Percentiles rank a stretch among this genome's conserved stretches.
Conservation (phyloP, 2,329 filamentous ascomycete genomes). For the Calcarisporium arbuscula region DNA sequence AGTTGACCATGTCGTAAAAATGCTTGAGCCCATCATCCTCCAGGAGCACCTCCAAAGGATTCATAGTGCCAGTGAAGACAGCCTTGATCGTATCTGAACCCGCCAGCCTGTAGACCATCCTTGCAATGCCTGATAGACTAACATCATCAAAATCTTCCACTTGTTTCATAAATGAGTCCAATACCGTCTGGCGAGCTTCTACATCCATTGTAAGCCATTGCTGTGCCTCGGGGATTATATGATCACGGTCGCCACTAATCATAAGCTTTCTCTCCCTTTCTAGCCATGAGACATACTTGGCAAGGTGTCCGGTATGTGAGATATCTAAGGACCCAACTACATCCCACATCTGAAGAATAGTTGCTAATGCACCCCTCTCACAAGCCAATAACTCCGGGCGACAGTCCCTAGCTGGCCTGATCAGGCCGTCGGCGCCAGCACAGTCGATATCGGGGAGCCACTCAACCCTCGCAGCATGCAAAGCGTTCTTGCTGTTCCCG, state of each 20-base stretch:
- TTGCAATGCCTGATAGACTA: neutral
- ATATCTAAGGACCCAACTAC: neutral
- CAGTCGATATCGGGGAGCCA: conserved; percentile 6
- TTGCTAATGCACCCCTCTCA: neutral
- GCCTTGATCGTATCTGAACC: neutral
- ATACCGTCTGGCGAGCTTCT: neutral
- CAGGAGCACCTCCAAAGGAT: neutral
- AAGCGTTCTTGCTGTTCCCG: neutral
- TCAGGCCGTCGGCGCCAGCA: conserved; percentile 1
- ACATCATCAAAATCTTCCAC: too few species aligned
- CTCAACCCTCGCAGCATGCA: conserved; percentile 1
- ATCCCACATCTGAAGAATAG: conserved; percentile 3
- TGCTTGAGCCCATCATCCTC: neutral
- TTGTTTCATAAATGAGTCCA: too few species aligned
- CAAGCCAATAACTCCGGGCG: neutral
- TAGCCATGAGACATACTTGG: conserved; percentile 6
- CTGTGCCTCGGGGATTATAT: neutral
- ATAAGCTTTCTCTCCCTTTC: conserved; percentile 2
- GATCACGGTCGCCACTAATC: neutral
- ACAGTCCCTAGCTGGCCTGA: neutral
- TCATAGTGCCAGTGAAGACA: neutral
- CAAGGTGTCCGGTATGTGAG: neutral
- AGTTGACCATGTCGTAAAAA: neutral
- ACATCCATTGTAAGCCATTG: conserved; percentile 3
- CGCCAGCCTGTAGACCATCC: neutral